Percentiles rank a stretch among this genome's conserved stretches.
Evolutionary conservation across 371 early-diverging fungal species (phyloP).

Genomic region (Mucor circinelloides): DNA sequence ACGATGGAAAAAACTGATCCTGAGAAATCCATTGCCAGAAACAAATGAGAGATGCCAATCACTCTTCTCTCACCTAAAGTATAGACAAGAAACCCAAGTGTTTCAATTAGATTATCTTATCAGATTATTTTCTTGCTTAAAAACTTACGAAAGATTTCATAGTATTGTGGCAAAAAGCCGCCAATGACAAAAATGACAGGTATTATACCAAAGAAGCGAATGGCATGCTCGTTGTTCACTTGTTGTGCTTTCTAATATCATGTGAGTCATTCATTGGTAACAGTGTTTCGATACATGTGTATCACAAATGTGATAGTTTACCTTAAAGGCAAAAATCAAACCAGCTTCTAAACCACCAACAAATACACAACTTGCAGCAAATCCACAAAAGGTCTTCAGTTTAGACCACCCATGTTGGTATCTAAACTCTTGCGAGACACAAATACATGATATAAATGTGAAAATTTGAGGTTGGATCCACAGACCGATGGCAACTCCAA

Average conservation of each 20-base stretch:
- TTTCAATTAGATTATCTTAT: neutral
- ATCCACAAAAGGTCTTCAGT: neutral
- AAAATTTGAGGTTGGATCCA: slow-evolving; percentile 61
- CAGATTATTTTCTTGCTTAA: neutral
- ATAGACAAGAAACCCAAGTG: too few species aligned
- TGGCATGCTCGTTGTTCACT: slow-evolving; percentile 24
- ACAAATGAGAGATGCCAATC: slow-evolving; percentile 46
- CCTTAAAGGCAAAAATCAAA: slow-evolving; percentile 27
- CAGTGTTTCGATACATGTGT: neutral
- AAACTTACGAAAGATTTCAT: slow-evolving; percentile 43
- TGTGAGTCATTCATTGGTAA: neutral
- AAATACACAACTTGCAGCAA: slow-evolving; percentile 8
- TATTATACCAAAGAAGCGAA: slow-evolving; percentile 47
- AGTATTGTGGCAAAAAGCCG: slow-evolving; percentile 58
- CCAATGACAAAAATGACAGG: slow-evolving; percentile 43
- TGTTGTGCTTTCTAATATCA: slow-evolving; percentile 21
- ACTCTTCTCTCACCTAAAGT: slow-evolving; percentile 29
- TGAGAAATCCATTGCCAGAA: slow-evolving; percentile 50
- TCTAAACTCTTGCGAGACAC: slow-evolving; percentile 48
- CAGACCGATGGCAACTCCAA: slow-evolving; percentile 52
- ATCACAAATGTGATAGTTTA: neutral
- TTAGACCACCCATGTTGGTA: slow-evolving; percentile 37
- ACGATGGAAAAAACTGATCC: slow-evolving; percentile 53
- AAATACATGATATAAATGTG: slow-evolving; percentile 38
- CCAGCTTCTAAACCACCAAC: slow-evolving; percentile 32